A percentile compares a stretch with the other conserved stretches of the same genome.
phyloP scores from a whole-genome alignment of 805 yeast species.

The Ogataea polymorpha region DNA sequence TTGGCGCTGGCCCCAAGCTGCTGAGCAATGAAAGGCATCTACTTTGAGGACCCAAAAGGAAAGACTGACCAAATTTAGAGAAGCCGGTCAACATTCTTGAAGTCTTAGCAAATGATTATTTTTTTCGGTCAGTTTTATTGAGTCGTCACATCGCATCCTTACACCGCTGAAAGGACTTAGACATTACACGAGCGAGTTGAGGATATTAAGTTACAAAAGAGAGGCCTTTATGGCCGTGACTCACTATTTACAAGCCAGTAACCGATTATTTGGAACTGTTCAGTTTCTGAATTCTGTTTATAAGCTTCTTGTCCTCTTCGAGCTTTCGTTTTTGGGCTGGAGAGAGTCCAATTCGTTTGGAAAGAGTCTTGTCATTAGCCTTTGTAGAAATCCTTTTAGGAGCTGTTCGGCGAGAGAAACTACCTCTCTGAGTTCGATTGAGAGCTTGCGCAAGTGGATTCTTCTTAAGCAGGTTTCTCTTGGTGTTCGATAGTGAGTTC shows the following conservation, averaged over 20 bases:
- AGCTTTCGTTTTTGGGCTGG: neutral
- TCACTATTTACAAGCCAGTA: too few species aligned
- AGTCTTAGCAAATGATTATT: neutral
- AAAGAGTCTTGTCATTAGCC: neutral
- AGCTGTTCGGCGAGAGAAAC: too few species aligned
- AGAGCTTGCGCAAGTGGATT: neutral
- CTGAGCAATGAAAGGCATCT: conserved; percentile 48
- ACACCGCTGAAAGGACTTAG: neutral
- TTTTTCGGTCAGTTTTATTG: neutral
- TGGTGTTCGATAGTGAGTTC: neutral
- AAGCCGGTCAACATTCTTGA: conserved; percentile 2
- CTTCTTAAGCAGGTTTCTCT: neutral
- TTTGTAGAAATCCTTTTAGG: neutral
- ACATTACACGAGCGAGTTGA: too few species aligned
- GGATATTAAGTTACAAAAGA: too few species aligned
- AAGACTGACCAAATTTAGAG: neutral
- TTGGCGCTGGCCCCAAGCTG: conserved; percentile 53
- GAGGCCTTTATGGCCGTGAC: too few species aligned
- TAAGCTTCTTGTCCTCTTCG: conserved; percentile 2
- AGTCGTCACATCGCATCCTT: neutral
- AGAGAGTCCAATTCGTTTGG: conserved; percentile 2
- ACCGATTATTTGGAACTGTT: too few species aligned
- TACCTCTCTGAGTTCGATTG: too few species aligned
- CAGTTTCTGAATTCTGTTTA: conserved; percentile 1
- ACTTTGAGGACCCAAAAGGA: conserved; percentile 19